A percentile compares a stretch with the other conserved stretches of the same genome.
Conservation (phyloP, 148 eudicot species). For the Tetragonia tetragonoides region DNA sequence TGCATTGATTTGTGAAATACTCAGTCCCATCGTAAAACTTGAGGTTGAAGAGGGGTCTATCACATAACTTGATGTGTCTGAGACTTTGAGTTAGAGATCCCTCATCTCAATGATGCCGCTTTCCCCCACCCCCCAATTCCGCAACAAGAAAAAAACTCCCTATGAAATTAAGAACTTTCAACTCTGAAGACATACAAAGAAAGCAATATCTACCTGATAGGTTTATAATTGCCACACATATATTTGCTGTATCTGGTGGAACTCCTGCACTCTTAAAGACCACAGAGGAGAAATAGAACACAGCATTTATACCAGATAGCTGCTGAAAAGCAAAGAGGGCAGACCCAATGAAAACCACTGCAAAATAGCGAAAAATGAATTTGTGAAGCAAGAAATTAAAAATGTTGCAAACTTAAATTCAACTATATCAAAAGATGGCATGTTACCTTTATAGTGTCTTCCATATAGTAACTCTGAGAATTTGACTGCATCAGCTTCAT, state of each 20-base stretch:
- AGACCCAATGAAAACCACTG: conserved; percentile 87
- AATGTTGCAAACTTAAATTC: background rate
- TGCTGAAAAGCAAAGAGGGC: conserved; percentile 82
- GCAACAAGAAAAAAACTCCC: background rate
- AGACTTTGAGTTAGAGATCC: background rate
- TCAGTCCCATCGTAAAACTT: conserved; percentile 6
- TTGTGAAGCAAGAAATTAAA: conserved; percentile 19
- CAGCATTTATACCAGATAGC: conserved; percentile 89
- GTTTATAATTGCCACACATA: conserved; percentile 65
- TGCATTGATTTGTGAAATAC: conserved; percentile 22
- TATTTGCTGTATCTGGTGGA: conserved; percentile 66
- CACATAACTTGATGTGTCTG: background rate
- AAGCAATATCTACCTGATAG: conserved; percentile 46
- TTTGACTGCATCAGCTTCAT: conserved; percentile 55
- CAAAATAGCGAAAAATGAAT: conserved; percentile 35
- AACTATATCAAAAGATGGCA: background rate
- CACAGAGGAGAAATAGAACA: conserved; percentile 88
- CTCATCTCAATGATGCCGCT: background rate
- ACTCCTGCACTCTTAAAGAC: conserved; percentile 80
- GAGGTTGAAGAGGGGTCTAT: background rate
- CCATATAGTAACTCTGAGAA: conserved; percentile 62
- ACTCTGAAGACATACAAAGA: background rate
- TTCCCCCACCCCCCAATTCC: background rate
- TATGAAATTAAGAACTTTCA: background rate
- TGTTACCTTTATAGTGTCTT: conserved; percentile 58